Conservation (phyloP, 805 yeast species). For the Teunomyces aglyptinius region DNA sequence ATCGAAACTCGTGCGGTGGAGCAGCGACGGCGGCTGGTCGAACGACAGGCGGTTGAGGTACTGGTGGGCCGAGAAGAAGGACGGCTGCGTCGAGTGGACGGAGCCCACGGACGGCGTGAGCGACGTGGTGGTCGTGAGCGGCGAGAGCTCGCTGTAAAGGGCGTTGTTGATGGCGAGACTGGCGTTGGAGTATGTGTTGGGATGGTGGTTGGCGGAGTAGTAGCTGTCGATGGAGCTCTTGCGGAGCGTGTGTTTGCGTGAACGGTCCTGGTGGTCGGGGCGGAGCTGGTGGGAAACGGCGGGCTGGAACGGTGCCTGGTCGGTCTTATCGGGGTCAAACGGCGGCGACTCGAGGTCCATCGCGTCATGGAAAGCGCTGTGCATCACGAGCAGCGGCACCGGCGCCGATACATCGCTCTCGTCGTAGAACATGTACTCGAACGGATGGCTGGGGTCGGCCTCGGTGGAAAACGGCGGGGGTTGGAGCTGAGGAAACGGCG, state of each 20-base stretch:
- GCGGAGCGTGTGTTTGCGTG: not conserved
- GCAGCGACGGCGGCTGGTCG: slow-evolving; percentile 32
- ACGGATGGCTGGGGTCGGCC: no score
- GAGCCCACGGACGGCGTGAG: slow-evolving; percentile 41
- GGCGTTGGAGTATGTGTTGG: slow-evolving; percentile 10
- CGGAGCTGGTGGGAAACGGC: no score
- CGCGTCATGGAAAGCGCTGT: not conserved
- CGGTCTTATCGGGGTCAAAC: not conserved
- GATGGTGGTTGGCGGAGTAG: slow-evolving; percentile 9
- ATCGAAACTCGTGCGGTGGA: slow-evolving; percentile 33
- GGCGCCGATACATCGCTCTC: no score
- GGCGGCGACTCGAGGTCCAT: not conserved
- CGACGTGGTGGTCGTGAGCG: slow-evolving; percentile 44
- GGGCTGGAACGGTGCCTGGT: not conserved
- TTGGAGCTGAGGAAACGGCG: no score
- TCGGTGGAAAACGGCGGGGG: no score
- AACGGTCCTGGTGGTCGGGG: not conserved
- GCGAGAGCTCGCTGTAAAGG: slow-evolving; percentile 31
- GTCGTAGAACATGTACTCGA: no score
- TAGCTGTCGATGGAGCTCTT: slow-evolving; percentile 17
- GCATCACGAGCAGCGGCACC: not conserved
- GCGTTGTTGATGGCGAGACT: slow-evolving; percentile 7
- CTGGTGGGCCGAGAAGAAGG: slow-evolving; percentile 44
- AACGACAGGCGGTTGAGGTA: slow-evolving; percentile 36
- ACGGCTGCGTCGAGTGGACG: slow-evolving; percentile 41